phyloP scores from a whole-genome alignment of 805 yeast species.

The Yarrowia porcina region DNA sequence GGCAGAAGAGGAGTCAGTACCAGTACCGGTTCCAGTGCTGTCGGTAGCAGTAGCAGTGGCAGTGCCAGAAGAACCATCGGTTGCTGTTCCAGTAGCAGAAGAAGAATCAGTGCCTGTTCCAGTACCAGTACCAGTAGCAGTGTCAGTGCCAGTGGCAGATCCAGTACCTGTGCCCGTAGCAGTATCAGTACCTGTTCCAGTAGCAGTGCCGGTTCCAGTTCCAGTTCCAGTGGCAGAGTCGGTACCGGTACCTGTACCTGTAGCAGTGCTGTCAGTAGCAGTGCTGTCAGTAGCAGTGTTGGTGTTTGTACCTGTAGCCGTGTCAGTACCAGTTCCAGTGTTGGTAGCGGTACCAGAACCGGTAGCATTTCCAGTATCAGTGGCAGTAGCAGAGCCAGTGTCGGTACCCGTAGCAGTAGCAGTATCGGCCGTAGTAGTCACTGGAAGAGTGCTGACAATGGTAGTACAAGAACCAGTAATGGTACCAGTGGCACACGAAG shows the following conservation, averaged over 20 bases:
- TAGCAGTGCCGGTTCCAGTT: background rate
- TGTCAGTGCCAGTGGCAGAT: background rate
- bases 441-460: background rate
- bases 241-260: background rate
- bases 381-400: background rate
- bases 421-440: background rate
- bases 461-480: background rate
- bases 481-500: background rate
- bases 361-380: background rate
- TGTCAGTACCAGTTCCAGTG: background rate
- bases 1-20: background rate
- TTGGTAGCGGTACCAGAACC: background rate
- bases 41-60: background rate
- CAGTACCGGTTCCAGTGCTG: background rate
- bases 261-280: background rate
- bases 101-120: background rate
- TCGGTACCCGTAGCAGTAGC: background rate
- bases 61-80: background rate
- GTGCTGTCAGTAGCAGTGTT: background rate
- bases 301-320: background rate
- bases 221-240: background rate
- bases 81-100: no score
- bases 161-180: background rate
- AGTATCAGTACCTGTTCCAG: background rate
- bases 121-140: background rate